Conservation (phyloP, 129 eudicot genomes). For the Helianthus annuus region HanXRQr2.0-SUNRISE NC_035444.2:116122801-116123300, state of each 20-base stretch:
- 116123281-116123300: background rate
- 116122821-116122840: slow-evolving; percentile 18
- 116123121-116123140: slow-evolving; percentile 64
- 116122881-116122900: slow-evolving; percentile 48
- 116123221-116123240: no score
- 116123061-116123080: slow-evolving; percentile 15
- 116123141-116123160: background rate
- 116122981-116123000: no score
- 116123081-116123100: slow-evolving; percentile 66
- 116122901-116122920: slow-evolving; percentile 44
- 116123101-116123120: slow-evolving; percentile 72
- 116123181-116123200: no score
- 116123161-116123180: no score
- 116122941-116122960: slow-evolving; percentile 41
- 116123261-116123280: background rate
- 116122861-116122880: slow-evolving; percentile 51
- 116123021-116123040: no score
- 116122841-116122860: background rate
- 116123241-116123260: no score
- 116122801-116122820: slow-evolving; percentile 44
- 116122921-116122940: slow-evolving; percentile 45
- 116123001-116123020: no score
- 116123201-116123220: no score
- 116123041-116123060: background rate
- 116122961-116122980: background rate